phyloP scores from a whole-genome alignment of 2,329 filamentous ascomycete species.

The Aspergillus fischeri region DNA sequence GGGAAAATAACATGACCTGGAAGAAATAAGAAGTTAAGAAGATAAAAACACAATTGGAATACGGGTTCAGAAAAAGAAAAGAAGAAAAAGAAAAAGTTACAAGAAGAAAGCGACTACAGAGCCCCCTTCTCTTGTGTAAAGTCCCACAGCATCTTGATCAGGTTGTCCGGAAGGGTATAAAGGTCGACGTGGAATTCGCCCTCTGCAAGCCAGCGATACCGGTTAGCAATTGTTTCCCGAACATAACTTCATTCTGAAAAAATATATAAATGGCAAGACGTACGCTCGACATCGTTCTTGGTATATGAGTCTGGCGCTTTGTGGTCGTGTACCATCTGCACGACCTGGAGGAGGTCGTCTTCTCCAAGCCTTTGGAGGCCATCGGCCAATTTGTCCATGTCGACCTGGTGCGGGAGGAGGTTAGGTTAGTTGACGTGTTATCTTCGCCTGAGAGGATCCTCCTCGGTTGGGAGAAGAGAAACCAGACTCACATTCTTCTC shows the following conservation, averaged over 20 bases:
- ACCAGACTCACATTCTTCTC: constrained; percentile 52
- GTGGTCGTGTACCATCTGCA: constrained; percentile 97
- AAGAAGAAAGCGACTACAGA: constrained; percentile 20
- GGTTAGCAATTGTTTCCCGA: constrained; percentile 24
- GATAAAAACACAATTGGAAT: neutral
- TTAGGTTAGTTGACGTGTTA: neutral
- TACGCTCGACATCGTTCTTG: constrained; percentile 94
- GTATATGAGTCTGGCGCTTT: constrained; percentile 93
- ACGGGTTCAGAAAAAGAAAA: neutral
- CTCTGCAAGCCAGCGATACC: constrained; percentile 48
- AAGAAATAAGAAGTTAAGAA: neutral
- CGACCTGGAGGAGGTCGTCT: constrained; percentile 89
- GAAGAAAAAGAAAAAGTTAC: neutral
- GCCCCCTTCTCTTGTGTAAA: constrained; percentile 56
- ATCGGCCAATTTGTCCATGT: constrained; percentile 96
- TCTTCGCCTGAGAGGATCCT: neutral
- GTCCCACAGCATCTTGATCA: constrained; percentile 95
- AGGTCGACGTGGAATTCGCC: constrained; percentile 98
- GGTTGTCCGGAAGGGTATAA: constrained; percentile 86
- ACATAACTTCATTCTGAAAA: neutral
- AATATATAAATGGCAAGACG: constrained; percentile 35
- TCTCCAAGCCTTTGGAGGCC: constrained; percentile 83
- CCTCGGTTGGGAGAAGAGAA: neutral
- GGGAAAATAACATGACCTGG: neutral
- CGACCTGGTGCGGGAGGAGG: constrained; percentile 47